A percentile compares a stretch with the other conserved stretches of the same genome.
Conservation (phyloP, 2,329 filamentous ascomycete genomes). For the Verticillium klebahnii region DNA sequence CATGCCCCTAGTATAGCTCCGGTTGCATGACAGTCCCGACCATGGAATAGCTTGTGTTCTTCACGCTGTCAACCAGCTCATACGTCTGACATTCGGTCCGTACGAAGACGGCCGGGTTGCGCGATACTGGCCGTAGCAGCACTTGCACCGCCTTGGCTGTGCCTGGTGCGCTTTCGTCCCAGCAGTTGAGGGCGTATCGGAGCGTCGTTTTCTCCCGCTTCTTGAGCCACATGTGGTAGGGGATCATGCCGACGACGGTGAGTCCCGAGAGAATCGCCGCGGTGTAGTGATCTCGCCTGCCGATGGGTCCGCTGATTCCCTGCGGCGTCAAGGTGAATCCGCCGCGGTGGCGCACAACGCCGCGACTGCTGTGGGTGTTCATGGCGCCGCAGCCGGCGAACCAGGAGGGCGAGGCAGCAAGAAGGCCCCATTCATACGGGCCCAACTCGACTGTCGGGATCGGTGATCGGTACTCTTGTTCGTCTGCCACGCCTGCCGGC, state of each 20-base stretch:
- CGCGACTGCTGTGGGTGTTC: background rate
- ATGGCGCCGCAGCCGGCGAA: slow-evolving; percentile 1
- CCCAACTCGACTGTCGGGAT: slow-evolving; percentile 1
- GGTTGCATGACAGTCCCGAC: background rate
- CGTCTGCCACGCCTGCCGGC: background rate
- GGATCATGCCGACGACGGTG: slow-evolving; percentile 3
- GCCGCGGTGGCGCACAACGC: slow-evolving; percentile 3
- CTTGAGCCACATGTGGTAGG: slow-evolving; percentile 2
- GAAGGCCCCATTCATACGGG: slow-evolving; percentile 5
- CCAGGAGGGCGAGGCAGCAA: slow-evolving; percentile 3
- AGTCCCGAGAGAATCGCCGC: background rate
- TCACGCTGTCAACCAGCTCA: background rate
- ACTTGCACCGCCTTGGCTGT: background rate
- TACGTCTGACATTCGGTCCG: background rate
- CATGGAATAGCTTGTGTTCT: background rate
- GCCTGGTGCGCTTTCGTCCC: slow-evolving; percentile 1
- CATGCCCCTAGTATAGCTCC: background rate
- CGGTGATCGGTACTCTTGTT: background rate
- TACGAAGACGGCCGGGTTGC: background rate
- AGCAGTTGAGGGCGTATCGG: slow-evolving; percentile 4
- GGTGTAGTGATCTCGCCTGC: slow-evolving; percentile 3
- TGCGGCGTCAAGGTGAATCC: slow-evolving; percentile 6
- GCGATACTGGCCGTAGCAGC: background rate
- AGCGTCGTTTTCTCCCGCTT: slow-evolving; percentile 1
- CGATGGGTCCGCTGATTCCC: slow-evolving; percentile 6